These are phyloP conservation scores for Nakaseomyces glabratus DNA, from an alignment of 1,139 yeast species.

Conservation along the genomic window DNA sequence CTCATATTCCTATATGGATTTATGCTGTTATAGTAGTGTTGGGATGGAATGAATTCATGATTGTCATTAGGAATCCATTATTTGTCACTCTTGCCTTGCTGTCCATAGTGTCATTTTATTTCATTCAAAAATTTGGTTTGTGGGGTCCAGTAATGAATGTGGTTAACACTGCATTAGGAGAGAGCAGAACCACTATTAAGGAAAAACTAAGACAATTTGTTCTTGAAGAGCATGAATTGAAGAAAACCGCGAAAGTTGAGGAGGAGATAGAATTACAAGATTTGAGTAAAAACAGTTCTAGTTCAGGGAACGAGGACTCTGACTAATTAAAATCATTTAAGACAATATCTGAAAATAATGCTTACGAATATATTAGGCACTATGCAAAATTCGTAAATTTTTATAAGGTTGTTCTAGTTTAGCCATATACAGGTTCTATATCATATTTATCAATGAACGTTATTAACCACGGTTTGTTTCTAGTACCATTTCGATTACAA, in stretches of 20 bases:
- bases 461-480: too few relatives aligned
- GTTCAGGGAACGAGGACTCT: too few relatives aligned
- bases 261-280: slow-evolving; percentile 1
- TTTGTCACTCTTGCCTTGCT: slow-evolving; percentile 52
- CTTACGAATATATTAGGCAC: too few relatives aligned
- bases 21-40: slow-evolving; percentile 61
- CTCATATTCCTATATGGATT: slow-evolving; percentile 78
- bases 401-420: too few relatives aligned
- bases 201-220: slow-evolving; percentile 40
- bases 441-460: too few relatives aligned
- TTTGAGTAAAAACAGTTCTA: background rate
- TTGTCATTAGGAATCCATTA: slow-evolving; percentile 74
- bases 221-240: slow-evolving; percentile 24
- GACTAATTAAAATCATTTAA: too few relatives aligned
- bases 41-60: slow-evolving; percentile 96
- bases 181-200: slow-evolving; percentile 48
- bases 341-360: too few relatives aligned
- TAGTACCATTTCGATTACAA: too few relatives aligned
- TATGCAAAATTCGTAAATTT: too few relatives aligned
- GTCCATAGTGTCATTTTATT: slow-evolving; percentile 51
- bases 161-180: slow-evolving; percentile 47
- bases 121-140: slow-evolving; percentile 61
- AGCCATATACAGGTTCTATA: too few relatives aligned
- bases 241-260: background rate
- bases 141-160: slow-evolving; percentile 68